Evolutionary conservation across 306 rosid genomes (phyloP).

Genomic region (Mucuna pruriens): DNA sequence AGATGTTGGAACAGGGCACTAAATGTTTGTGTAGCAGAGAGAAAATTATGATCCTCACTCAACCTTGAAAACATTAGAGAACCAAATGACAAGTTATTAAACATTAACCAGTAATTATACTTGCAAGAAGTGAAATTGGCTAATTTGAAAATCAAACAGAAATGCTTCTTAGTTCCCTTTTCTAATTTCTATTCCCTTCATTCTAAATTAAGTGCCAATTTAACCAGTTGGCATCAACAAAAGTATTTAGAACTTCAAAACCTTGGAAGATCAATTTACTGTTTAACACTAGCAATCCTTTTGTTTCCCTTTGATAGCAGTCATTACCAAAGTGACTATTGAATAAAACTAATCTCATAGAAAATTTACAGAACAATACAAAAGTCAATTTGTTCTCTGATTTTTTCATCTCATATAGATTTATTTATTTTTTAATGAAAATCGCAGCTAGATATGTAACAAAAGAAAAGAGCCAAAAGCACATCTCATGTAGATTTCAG

Average conservation of each 20-base stretch:
- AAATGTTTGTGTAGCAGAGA: background rate
- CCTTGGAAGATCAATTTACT: background rate
- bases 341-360: background rate
- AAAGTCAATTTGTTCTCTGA: background rate
- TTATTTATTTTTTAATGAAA: background rate
- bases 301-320: background rate
- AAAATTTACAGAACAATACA: background rate
- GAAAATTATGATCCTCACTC: background rate
- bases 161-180: background rate
- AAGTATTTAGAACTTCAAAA: background rate
- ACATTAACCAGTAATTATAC: background rate
- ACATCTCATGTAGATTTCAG: background rate
- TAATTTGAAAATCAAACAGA: constrained; percentile 1
- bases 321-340: background rate
- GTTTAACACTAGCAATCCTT: background rate
- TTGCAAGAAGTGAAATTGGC: background rate
- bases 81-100: background rate
- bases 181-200: background rate
- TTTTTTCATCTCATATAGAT: background rate
- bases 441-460: background rate
- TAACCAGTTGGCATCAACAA: constrained; percentile 6
- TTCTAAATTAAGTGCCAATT: background rate
- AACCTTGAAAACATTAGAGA: constrained; percentile 14
- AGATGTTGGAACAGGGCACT: background rate
- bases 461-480: background rate